A percentile compares a stretch with the other conserved stretches of the same genome.
Evolutionary conservation across 768 basidiomycete species (phyloP).

Genomic region (Dictyophora rubrovolvata): DNA sequence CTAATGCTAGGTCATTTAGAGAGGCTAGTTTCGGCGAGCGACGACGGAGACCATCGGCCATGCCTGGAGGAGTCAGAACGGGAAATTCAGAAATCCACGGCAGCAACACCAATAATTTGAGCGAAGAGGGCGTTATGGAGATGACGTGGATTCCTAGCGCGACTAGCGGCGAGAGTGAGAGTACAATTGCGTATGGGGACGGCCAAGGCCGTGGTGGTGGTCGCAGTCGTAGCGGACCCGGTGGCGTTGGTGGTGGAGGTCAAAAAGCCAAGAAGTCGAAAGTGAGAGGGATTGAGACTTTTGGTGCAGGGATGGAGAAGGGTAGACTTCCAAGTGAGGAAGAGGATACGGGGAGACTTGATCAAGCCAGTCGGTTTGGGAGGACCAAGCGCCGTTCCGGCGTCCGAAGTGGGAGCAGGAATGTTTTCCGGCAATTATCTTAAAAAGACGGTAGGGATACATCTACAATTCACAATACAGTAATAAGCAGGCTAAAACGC

Average conservation of each 20-base stretch:
- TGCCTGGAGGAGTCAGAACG: constrained; percentile 7
- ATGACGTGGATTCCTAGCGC: constrained; percentile 70
- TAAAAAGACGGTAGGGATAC: not conserved
- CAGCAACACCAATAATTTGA: not conserved
- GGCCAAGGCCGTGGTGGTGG: constrained; percentile 24
- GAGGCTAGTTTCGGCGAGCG: constrained; percentile 64
- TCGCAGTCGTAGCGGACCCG: constrained; percentile 15
- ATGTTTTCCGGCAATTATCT: constrained; percentile 41
- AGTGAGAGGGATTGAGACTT: constrained; percentile 61
- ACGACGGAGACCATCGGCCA: constrained; percentile 18
- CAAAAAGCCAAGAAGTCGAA: constrained; percentile 24
- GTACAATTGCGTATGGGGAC: constrained; percentile 13
- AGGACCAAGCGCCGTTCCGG: constrained; percentile 68
- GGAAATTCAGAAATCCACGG: not conserved
- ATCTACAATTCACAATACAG: not conserved
- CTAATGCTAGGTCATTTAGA: constrained; percentile 28
- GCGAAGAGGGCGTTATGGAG: constrained; percentile 63
- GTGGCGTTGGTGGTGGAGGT: constrained; percentile 12
- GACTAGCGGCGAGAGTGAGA: constrained; percentile 9
- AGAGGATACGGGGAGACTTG: constrained; percentile 24
- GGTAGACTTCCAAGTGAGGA: constrained; percentile 33
- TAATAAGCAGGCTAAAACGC: no score
- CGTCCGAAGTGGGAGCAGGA: constrained; percentile 84
- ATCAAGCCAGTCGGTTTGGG: constrained; percentile 53
- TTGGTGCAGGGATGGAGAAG: constrained; percentile 85